Evolutionary conservation across 768 basidiomycete genomes (phyloP).

Genomic region (Lactarius sp.): DNA sequence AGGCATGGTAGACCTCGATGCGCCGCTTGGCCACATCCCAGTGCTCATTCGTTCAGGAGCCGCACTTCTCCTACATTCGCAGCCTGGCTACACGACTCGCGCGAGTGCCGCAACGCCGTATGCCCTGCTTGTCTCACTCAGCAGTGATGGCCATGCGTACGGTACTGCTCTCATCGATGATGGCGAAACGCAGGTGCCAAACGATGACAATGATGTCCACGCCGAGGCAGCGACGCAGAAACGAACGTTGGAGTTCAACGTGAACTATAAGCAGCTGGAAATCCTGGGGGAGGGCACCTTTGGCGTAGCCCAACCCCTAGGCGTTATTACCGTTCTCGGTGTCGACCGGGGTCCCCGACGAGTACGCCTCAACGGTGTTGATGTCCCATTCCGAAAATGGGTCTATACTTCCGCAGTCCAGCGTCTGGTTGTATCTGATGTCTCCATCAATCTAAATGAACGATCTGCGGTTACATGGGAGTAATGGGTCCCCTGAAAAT

Average conservation of each 20-base stretch:
- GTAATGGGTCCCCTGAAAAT: conserved; percentile 1
- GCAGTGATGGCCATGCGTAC: conserved; percentile 43
- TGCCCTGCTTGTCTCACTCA: conserved; percentile 55
- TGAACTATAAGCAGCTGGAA: conserved; percentile 33
- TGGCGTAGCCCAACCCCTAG: conserved; percentile 43
- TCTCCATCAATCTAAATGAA: conserved; percentile 16
- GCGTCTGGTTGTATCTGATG: conserved; percentile 13
- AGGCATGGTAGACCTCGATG: conserved; percentile 47
- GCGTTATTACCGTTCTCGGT: conserved; percentile 55
- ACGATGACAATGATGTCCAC: background rate
- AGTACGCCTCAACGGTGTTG: conserved; percentile 3
- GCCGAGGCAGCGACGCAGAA: conserved; percentile 40
- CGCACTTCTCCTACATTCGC: conserved; percentile 55
- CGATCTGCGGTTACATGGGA: conserved; percentile 9
- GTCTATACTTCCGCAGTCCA: conserved; percentile 14
- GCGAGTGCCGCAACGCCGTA: conserved; percentile 62
- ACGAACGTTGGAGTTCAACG: conserved; percentile 44
- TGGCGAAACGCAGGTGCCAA: conserved; percentile 48
- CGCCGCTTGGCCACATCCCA: conserved; percentile 70
- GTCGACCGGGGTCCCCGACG: conserved; percentile 24
- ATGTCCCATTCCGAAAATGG: conserved; percentile 13
- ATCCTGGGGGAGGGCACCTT: conserved; percentile 41
- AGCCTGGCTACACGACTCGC: conserved; percentile 61
- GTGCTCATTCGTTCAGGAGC: conserved; percentile 70
- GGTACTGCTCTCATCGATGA: conserved; percentile 69